These are phyloP conservation scores for Talaromyces pinophilus DNA, from an alignment of 2,329 filamentous ascomycete genomes.

Conservation along the genomic window DNA sequence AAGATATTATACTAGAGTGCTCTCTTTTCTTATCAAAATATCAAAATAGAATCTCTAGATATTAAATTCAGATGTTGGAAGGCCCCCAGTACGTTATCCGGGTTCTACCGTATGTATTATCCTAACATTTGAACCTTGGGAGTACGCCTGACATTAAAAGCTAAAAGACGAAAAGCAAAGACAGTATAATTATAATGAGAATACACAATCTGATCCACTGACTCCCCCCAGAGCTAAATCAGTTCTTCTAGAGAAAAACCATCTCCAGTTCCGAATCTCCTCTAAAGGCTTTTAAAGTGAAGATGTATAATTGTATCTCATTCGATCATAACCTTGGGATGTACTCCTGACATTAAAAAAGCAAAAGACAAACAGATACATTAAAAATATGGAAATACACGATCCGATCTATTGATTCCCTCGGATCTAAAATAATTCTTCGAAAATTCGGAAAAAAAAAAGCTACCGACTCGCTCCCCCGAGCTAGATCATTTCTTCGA, in stretches of 20 bases:
- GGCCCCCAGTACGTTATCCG: no score
- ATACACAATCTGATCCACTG: not conserved
- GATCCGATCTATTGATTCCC: not conserved
- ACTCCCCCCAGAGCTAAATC: not conserved
- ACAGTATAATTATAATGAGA: not conserved
- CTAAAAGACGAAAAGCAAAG: not conserved
- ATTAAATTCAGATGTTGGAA: no score
- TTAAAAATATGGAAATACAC: not conserved
- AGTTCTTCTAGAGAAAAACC: slow-evolving; percentile 50
- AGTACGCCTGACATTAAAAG: not conserved
- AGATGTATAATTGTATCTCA: not conserved
- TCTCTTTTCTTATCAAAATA: no score
- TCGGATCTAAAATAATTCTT: no score
- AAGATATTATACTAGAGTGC: no score
- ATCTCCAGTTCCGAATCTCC: slow-evolving; percentile 65
- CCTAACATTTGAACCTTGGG: no score
- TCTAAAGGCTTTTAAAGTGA: slow-evolving; percentile 53
- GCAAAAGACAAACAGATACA: not conserved
- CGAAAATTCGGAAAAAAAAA: no score
- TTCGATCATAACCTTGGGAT: not conserved
- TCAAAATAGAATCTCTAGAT: no score
- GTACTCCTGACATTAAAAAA: not conserved
- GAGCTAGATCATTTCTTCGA: slow-evolving; percentile 23
- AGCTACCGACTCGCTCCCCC: no score
- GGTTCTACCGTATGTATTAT: not conserved